Evolutionary conservation across 805 yeast genomes (phyloP), one percentile per base, ranked within the genome.

Genomic region (Citeromyces matritensis): DNA sequence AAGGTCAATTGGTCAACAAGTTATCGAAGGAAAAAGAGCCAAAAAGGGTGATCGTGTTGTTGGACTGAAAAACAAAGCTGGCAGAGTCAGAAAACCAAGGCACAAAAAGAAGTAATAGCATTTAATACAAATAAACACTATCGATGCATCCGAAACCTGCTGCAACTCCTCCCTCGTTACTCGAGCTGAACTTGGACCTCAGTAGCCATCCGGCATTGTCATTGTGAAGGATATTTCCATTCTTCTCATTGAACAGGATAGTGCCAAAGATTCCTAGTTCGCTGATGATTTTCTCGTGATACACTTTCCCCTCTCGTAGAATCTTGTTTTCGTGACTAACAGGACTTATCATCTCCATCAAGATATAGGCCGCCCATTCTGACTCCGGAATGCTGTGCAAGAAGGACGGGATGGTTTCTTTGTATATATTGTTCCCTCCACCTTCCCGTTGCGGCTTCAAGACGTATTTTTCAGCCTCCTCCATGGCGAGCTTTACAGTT

Each of bases 101-200:
- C 61, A 66, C 36, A 59, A 73, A 38, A 69, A 65, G 26, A 17
- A 17, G 7, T 17, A 30, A 14, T 10, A 30, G 12, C 26, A 27
- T 10, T 34, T 46, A 55, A 36, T 65, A 61, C 27, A 83, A 56
- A 37, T 73, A 70, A 24, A 85, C 63, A 45, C 85, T 80, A 53
- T 91, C 98, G 26, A 91, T 82, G 53, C 96, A 85, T 5, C 97
- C 99, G 55, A 82, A 88, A 1, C 99, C 99, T 10, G 98, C 98
- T 14, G 97, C 97, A 23, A 91, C 96, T 26, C 99, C 99, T 25
- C 98, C 98, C 58, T 91, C 99, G 53, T 91, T 76, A 33, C 94
- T 79, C 3, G 78, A 59, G 40, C 82, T 78, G 35, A 85, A 72
- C 52, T 91, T 91, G 1, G 95, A 80, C 56, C 98, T 73, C 42